These are phyloP conservation scores for Coemansia sp. DNA, from an alignment of 192 early-diverging fungal genomes.

Conservation along the genomic window DNA sequence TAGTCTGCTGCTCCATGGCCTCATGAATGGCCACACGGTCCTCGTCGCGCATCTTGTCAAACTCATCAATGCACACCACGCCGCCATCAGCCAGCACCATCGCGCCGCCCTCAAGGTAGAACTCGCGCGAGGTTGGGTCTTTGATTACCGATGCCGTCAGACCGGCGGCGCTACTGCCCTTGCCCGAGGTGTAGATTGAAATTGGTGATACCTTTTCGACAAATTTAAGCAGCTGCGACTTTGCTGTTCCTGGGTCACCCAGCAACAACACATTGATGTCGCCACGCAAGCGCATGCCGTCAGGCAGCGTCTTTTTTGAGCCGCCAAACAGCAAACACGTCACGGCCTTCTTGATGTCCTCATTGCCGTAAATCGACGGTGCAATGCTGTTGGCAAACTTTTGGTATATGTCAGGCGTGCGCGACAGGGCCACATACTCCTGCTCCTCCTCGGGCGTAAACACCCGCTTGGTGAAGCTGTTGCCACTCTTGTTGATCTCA, in stretches of 20 bases:
- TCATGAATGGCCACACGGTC: constrained; percentile 99
- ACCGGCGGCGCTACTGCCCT: constrained; percentile 98
- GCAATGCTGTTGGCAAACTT: constrained; percentile 92
- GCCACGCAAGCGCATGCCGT: constrained; percentile 95
- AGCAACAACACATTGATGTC: constrained; percentile 97
- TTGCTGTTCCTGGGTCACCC: constrained; percentile 98
- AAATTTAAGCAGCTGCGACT: constrained; percentile 98
- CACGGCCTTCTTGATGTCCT: constrained; percentile 97
- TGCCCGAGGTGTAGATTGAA: constrained; percentile 98
- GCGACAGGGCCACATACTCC: constrained; percentile 85
- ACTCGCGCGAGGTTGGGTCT: constrained; percentile 89
- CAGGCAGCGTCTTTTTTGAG: constrained; percentile 92
- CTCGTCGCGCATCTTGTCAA: constrained; percentile 99
- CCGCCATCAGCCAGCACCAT: constrained; percentile 99
- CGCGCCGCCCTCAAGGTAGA: constrained; percentile 96
- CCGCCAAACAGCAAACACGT: constrained; percentile 94
- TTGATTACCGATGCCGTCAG: constrained; percentile 96
- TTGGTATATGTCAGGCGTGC: constrained; percentile 82
- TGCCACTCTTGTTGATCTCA: constrained; percentile 74
- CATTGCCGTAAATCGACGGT: constrained; percentile 93
- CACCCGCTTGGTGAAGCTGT: constrained; percentile 60
- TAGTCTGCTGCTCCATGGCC: constrained; percentile 99
- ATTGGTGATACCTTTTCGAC: constrained; percentile 97
- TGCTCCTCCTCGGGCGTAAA: constrained; percentile 94
- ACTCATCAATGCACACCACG: constrained; percentile 99